Evolutionary conservation across 2,329 filamentous ascomycete genomes (phyloP), one percentile per base, ranked within the genome.

Genomic region (Colletotrichum sp.): DNA sequence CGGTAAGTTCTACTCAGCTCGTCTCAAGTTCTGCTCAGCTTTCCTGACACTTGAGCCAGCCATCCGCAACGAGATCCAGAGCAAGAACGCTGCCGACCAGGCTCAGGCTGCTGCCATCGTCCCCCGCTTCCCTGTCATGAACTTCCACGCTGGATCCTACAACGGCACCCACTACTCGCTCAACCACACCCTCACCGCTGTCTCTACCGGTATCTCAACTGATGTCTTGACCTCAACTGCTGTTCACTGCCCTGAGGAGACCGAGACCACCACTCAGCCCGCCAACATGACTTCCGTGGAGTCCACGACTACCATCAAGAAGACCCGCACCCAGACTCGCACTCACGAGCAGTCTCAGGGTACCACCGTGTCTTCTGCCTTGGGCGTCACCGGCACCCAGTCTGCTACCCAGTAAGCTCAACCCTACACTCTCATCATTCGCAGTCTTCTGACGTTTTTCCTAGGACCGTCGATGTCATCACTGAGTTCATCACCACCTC

Each of bases 401-500:
- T 62, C 75, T 36, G 60, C 30, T 12, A 57, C 72, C 26, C 24
- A 71, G 75, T 76, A 57, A 75, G 75, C 52, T 44, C 8, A 18
- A 24, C n/a, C 34, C 15, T 49, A 15, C 21, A 16, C 21, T 9
- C 2, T 12, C 28, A 12, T 5, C 24, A 15, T 52, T 39, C 10
- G 18, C 21, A 26, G 18, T 52, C 21, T 7, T 44, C 67, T 28
- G 21, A 75, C 39, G n/a, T 12, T 21, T n/a, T 12, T 30, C 13
- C 21, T 12, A 76, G 75, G 60, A 36, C 39, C 60, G 24, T 55
- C 15, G 21, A 74, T 6, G 28, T 69, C 24, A n/a, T 74, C 55
- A 76, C 73, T 16, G 24, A 73, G 63, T n/a, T 76, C 59, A 39
- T 64, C 15, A 68, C 68, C 16, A 77, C 77, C 30, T 75, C 76